Percentiles rank a stretch among this genome's conserved stretches.
phyloP scores from a whole-genome alignment of 1,139 yeast species.

The Candida smagusa region DNA sequence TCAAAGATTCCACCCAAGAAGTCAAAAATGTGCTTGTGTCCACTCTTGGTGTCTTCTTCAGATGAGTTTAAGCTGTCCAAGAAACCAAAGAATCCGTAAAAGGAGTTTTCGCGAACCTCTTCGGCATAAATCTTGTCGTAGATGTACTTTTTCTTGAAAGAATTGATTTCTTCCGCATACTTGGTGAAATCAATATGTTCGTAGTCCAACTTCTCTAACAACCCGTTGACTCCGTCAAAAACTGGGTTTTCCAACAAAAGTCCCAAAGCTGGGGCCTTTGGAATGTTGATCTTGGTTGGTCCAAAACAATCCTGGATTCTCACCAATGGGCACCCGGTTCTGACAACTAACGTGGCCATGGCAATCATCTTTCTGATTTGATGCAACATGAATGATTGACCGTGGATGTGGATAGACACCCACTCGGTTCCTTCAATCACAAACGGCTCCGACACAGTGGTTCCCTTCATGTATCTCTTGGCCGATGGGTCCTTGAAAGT shows the following conservation, averaged over 20 bases:
- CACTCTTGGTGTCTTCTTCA: slow-evolving; percentile 19
- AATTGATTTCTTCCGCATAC: slow-evolving; percentile 70
- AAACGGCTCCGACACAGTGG: slow-evolving; percentile 86
- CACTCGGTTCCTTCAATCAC: slow-evolving; percentile 93
- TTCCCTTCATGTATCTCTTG: slow-evolving; percentile 72
- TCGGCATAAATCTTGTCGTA: slow-evolving; percentile 90
- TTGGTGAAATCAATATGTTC: slow-evolving; percentile 69
- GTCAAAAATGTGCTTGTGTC: slow-evolving; percentile 58
- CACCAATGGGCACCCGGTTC: slow-evolving; percentile 79
- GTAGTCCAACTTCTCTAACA: slow-evolving; percentile 75
- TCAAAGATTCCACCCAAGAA: slow-evolving; percentile 61
- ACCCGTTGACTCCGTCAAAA: slow-evolving; percentile 77
- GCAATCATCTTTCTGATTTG: slow-evolving; percentile 98
- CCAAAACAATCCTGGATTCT: slow-evolving; percentile 81
- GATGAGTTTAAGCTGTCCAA: slow-evolving; percentile 46
- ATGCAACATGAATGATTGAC: slow-evolving; percentile 97
- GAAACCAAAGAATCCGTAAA: slow-evolving; percentile 84
- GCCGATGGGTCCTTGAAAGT: slow-evolving; percentile 84
- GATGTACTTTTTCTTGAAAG: slow-evolving; percentile 81
- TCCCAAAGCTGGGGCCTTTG: slow-evolving; percentile 97
- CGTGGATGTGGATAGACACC: slow-evolving; percentile 94
- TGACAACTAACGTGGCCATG: slow-evolving; percentile 81
- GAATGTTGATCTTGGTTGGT: slow-evolving; percentile 74
- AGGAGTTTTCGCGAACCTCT: slow-evolving; percentile 82
- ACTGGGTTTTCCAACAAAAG: slow-evolving; percentile 87